phyloP scores from a whole-genome alignment of 2,329 filamentous ascomycete genomes.

The Cordyceps javanica region DNA sequence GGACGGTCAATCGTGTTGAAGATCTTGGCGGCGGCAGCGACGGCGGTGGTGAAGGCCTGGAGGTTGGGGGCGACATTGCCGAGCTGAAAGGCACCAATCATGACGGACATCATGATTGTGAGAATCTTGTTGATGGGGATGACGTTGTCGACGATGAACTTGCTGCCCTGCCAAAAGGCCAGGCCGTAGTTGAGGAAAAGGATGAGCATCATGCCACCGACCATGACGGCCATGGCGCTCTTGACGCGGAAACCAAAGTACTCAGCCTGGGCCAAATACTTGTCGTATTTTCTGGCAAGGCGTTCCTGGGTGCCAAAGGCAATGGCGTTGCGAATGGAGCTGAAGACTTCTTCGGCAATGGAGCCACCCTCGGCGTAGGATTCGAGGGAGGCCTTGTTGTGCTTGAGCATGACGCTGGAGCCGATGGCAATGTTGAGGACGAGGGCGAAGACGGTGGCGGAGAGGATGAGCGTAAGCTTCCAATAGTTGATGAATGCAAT shows the following conservation, averaged over 20 bases:
- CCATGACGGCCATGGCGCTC: conserved; percentile 65
- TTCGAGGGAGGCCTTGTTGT: conserved; percentile 68
- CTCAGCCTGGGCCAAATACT: conserved; percentile 66
- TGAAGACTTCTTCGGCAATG: conserved; percentile 89
- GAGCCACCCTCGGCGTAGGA: conserved; percentile 81
- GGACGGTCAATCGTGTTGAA: conserved; percentile 85
- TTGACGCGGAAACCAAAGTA: conserved; percentile 73
- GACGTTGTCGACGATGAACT: conserved; percentile 62
- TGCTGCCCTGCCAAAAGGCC: conserved; percentile 81
- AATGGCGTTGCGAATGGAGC: conserved; percentile 84
- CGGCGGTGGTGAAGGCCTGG: conserved; percentile 76
- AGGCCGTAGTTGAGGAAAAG: conserved; percentile 84
- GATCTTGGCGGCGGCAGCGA: conserved; percentile 85
- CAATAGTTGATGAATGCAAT: conserved; percentile 89
- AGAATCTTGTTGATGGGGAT: conserved; percentile 65
- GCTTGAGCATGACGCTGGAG: conserved; percentile 71
- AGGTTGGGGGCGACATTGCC: conserved; percentile 81
- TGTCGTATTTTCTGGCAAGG: conserved; percentile 79
- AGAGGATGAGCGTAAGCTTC: conserved; percentile 85
- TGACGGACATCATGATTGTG: conserved; percentile 82
- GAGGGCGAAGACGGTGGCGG: conserved; percentile 75
- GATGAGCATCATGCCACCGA: conserved; percentile 76
- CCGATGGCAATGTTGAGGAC: conserved; percentile 69
- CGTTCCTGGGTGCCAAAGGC: conserved; percentile 93
- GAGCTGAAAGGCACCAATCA: conserved; percentile 88